These are phyloP conservation scores for Luvunga scandens DNA, from an alignment of 345 rosid species.

Conservation along the genomic window DNA sequence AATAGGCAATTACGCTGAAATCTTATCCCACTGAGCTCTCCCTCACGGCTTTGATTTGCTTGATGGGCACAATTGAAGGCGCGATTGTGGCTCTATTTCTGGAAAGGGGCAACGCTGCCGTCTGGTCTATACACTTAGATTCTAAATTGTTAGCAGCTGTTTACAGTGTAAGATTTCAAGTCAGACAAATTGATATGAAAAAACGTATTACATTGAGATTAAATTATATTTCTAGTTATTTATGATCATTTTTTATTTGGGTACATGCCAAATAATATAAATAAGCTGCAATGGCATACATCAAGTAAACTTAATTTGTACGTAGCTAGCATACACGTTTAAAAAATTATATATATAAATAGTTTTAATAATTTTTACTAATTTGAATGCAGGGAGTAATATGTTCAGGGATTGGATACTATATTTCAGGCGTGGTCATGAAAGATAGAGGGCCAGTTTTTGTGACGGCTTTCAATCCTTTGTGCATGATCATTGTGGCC, in stretches of 20 bases:
- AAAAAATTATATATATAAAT: too few species aligned
- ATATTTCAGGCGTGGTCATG: conserved; percentile 45
- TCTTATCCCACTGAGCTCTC: conserved; percentile 82
- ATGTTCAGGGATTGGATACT: conserved; percentile 50
- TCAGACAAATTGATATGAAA: neutral
- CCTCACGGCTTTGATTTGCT: conserved; percentile 69
- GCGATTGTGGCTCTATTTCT: conserved; percentile 47
- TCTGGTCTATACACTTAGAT: conserved; percentile 67
- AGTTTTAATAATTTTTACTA: neutral
- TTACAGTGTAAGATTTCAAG: conserved; percentile 56
- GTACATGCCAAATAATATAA: too few species aligned
- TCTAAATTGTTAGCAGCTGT: conserved; percentile 50
- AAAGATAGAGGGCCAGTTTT: conserved; percentile 65
- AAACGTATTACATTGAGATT: neutral
- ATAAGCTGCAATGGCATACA: too few species aligned
- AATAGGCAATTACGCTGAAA: conserved; percentile 63
- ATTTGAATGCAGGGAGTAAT: conserved; percentile 49
- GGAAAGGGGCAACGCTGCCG: conserved; percentile 44
- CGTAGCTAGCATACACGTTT: too few species aligned
- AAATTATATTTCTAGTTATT: too few species aligned
- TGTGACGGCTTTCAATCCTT: conserved; percentile 67
- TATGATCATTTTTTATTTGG: neutral
- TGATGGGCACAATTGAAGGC: conserved; percentile 66
- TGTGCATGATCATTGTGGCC: conserved; percentile 58
- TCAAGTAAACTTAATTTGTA: too few species aligned